phyloP scores from a whole-genome alignment of 306 rosid genomes.

The Pachyrhizus erosus region DNA sequence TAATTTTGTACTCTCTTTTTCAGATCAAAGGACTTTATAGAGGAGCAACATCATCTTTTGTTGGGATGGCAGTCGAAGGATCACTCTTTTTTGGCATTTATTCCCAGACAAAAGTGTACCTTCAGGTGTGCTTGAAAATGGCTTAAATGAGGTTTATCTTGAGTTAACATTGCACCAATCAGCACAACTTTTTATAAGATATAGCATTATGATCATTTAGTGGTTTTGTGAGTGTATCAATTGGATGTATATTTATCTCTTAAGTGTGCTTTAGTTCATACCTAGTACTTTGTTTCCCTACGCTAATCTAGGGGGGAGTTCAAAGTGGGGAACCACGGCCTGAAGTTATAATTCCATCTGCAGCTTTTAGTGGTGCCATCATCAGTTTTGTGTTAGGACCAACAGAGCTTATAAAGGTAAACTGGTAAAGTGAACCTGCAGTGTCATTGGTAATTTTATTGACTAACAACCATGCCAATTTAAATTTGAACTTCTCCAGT shows the following conservation, averaged over 20 bases:
- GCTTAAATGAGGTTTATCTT: constrained; percentile 33
- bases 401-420: constrained; percentile 89
- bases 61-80: constrained; percentile 93
- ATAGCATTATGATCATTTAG: constrained; percentile 11
- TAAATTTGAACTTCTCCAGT: constrained; percentile 66
- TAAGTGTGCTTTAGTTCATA: constrained; percentile 4
- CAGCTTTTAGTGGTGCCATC: constrained; percentile 82
- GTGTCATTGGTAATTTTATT: constrained; percentile 32
- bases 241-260: constrained; percentile 35
- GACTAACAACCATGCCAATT: constrained; percentile 39
- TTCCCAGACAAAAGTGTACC: constrained; percentile 75
- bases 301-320: constrained; percentile 67
- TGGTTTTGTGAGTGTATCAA: constrained; percentile 15
- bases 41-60: constrained; percentile 92
- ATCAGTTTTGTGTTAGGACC: constrained; percentile 93
- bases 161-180: constrained; percentile 34
- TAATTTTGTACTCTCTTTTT: constrained; percentile 47
- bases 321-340: constrained; percentile 67
- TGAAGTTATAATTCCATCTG: constrained; percentile 84
- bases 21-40: constrained; percentile 94
- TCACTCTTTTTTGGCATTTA: constrained; percentile 89
- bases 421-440: constrained; percentile 57
- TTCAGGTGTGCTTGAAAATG: constrained; percentile 72
- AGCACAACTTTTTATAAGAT: constrained; percentile 4
- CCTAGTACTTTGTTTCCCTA: constrained; percentile 30